Percentiles rank a stretch among this genome's conserved stretches.
phyloP scores from a whole-genome alignment of 148 eudicot species.

The Rhododendron williamsianum region DNA sequence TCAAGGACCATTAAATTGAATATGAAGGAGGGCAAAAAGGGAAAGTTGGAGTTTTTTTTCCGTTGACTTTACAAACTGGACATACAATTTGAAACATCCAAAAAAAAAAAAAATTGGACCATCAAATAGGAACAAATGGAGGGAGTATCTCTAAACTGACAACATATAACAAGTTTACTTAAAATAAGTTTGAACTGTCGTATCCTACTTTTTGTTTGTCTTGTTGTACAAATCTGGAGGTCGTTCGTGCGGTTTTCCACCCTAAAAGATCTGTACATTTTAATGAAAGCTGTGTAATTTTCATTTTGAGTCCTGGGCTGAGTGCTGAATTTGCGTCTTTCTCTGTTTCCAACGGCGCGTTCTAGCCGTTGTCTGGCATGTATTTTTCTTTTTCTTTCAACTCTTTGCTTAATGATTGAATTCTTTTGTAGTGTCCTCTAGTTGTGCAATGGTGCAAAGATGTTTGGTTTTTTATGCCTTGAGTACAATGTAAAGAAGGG shows the following conservation, averaged over 20 bases:
- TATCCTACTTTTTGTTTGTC: too few relatives aligned
- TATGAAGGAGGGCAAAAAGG: background rate
- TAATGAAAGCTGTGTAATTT: background rate
- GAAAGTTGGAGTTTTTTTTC: background rate
- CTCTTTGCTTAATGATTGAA: background rate
- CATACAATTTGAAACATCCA: background rate
- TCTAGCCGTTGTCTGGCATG: background rate
- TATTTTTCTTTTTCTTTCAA: background rate
- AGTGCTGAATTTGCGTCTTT: background rate
- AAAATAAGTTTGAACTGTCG: too few relatives aligned
- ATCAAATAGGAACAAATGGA: background rate
- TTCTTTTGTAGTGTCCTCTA: too few relatives aligned
- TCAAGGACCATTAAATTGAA: background rate
- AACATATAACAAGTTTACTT: too few relatives aligned
- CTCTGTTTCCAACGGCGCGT: background rate
- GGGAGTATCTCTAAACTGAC: background rate
- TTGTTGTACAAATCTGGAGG: too few relatives aligned
- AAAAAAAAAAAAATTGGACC: background rate
- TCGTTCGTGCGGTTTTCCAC: background rate
- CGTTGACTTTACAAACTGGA: background rate
- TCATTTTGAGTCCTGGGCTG: background rate
- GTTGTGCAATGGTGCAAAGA: too few relatives aligned
- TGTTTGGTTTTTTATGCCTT: background rate
- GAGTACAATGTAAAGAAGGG: background rate
- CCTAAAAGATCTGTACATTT: background rate